Conservation (phyloP, 768 basidiomycete species). For the Leccinum ochraceum region DNA sequence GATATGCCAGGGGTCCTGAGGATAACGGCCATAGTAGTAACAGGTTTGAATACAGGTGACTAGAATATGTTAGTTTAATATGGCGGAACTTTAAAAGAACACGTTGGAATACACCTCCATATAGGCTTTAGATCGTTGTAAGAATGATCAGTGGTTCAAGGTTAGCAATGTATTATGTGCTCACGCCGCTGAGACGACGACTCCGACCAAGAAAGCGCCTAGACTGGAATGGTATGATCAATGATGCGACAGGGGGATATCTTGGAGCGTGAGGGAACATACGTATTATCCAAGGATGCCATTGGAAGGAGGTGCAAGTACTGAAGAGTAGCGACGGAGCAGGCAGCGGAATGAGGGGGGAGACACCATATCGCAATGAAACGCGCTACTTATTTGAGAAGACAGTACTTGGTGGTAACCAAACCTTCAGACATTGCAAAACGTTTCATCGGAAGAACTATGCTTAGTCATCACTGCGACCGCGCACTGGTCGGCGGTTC, state of each 20-base stretch:
- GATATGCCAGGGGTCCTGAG: constrained; percentile 52
- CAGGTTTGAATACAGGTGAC: constrained; percentile 61
- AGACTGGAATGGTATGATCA: constrained; percentile 36
- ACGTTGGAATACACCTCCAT: constrained; percentile 44
- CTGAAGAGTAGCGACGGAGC: neutral
- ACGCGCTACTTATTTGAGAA: constrained; percentile 21
- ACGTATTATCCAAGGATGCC: constrained; percentile 40
- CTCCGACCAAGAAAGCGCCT: constrained; percentile 56
- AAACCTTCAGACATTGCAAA: constrained; percentile 26
- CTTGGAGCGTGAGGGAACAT: constrained; percentile 10
- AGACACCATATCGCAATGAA: neutral
- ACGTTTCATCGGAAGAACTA: constrained; percentile 17
- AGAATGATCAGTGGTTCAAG: neutral
- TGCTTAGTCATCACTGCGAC: too few relatives aligned
- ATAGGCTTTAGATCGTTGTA: constrained; percentile 37
- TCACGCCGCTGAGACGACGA: constrained; percentile 54
- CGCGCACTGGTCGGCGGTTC: too few relatives aligned
- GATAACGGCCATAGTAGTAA: constrained; percentile 53
- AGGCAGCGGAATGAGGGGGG: neutral
- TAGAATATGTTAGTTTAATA: constrained; percentile 23
- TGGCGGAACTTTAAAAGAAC: neutral
- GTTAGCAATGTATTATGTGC: constrained; percentile 25
- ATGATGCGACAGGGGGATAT: neutral
- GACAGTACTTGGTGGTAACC: constrained; percentile 17
- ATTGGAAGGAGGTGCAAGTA: constrained; percentile 7